A percentile compares a stretch with the other conserved stretches of the same genome.
Evolutionary conservation across 23 red algal genomes (phyloP).

Genomic region (Gracilaria domingensis): DNA sequence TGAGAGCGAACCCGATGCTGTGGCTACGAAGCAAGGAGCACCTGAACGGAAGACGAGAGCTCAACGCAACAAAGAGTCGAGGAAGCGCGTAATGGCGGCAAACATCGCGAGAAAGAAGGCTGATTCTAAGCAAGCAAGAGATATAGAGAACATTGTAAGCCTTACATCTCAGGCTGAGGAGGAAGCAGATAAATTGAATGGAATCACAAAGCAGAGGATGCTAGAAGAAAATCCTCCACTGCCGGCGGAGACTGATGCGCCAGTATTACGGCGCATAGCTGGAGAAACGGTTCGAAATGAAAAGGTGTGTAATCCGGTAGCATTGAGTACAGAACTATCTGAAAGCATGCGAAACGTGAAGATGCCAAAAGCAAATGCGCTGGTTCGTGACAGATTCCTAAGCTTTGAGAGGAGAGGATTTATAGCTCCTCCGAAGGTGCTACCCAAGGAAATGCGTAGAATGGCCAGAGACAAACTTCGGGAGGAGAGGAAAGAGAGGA

Average conservation of each 20-base stretch:
- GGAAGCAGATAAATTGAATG: constrained; percentile 59
- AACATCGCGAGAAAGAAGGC: constrained; percentile 26
- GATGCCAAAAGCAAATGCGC: constrained; percentile 62
- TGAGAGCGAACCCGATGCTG: constrained; percentile 20
- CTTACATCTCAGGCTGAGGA: constrained; percentile 26
- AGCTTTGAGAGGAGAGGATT: constrained; percentile 69
- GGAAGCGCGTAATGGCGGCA: constrained; percentile 48
- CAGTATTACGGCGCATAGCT: constrained; percentile 25
- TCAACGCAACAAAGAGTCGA: constrained; percentile 54
- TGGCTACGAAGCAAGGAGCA: not conserved
- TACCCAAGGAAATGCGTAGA: constrained; percentile 56
- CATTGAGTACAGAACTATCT: constrained; percentile 66
- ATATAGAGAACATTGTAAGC: constrained; percentile 49
- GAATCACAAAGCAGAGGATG: constrained; percentile 32
- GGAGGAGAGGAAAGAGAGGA: constrained; percentile 56
- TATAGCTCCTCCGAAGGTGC: constrained; percentile 62
- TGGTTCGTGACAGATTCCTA: constrained; percentile 55
- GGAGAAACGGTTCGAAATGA: constrained; percentile 60
- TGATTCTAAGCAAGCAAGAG: constrained; percentile 10
- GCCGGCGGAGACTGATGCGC: not conserved
- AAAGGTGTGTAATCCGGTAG: constrained; percentile 25
- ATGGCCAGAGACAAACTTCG: constrained; percentile 53
- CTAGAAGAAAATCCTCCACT: not conserved
- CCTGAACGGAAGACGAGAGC: constrained; percentile 55
- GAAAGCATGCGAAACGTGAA: constrained; percentile 55